Percentiles rank a stretch among this genome's conserved stretches.
Evolutionary conservation across 2,329 filamentous ascomycete species (phyloP).

Genomic region (Claviceps capensis): DNA sequence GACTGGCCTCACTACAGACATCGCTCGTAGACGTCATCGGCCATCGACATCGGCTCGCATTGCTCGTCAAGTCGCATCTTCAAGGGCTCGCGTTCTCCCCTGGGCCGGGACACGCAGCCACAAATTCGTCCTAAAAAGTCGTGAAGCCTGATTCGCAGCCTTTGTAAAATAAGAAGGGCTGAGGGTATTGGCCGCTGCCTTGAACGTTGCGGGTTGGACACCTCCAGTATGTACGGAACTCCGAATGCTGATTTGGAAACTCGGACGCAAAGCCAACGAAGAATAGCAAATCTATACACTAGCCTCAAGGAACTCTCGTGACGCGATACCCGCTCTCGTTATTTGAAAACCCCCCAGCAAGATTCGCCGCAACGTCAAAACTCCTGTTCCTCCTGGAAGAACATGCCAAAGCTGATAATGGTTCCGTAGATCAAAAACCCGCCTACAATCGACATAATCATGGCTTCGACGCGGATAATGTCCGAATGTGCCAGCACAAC

Average conservation of each 20-base stretch:
- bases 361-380: constrained; percentile 44
- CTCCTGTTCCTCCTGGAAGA: constrained; percentile 95
- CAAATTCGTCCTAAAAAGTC: too few relatives aligned
- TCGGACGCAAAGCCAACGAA: background rate
- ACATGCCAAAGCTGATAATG: constrained; percentile 95
- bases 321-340: background rate
- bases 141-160: too few relatives aligned
- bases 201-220: too few relatives aligned
- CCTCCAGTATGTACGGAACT: too few relatives aligned
- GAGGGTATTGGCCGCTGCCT: too few relatives aligned
- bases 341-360: background rate
- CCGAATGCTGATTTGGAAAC: background rate
- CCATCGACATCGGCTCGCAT: too few relatives aligned
- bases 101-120: too few relatives aligned
- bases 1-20: too few relatives aligned
- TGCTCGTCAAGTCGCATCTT: too few relatives aligned
- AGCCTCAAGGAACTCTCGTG: background rate
- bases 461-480: constrained; percentile 70
- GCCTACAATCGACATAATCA: constrained; percentile 89
- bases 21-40: too few relatives aligned
- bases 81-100: too few relatives aligned
- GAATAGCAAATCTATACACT: background rate
- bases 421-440: constrained; percentile 94
- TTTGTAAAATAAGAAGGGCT: too few relatives aligned
- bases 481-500: constrained; percentile 76